Evolutionary conservation across 345 rosid species (phyloP), one percentile per base, ranked within the genome.

Genomic region (Lepidium africanum): DNA sequence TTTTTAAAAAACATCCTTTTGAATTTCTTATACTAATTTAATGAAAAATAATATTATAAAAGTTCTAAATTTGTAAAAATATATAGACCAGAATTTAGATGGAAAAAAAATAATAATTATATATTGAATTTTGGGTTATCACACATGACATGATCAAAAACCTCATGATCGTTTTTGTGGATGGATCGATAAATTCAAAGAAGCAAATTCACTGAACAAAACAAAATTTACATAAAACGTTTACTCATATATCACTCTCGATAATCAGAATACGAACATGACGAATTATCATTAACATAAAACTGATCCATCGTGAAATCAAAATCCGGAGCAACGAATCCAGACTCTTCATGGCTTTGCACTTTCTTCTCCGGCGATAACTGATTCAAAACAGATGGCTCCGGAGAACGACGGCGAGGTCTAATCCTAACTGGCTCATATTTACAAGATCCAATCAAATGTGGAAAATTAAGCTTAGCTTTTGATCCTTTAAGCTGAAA

Each of bases 381-480:
- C 6, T 59, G n/a, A 2, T 39, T 52, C 2, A 74, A 53, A 1
- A 45, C 65, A 13, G 37, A 36, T 5, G 69, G 63, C 3, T 76
- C 79, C 10, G 76, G 79, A 10, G 79, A 70, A 0, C 79, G 71
- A 50, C 88, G 91, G 42, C 82, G 84, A 10, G 70, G 74, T 48
- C 82, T 67, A 7, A 82, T 75, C 71, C 85, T 73, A 19, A 81
- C 74, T 1, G 88, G 82, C 59, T 82, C 69, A 9, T 68, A 77
- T 27, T 68, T 16, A 17, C 65, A 54, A 17, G 77, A 71, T 1
- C 85, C 88, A 14, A 84, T 71, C 60, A 84, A 67, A 70, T 84
- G 86, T 32, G 88, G 88, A 33, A 84, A 84, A 41, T 84, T 84
- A 0, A 84, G 80, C 76, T 82, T 84, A 8, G 88, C 88, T 33